Evolutionary conservation across 306 rosid species (phyloP).

Genomic region (Lathyrus oleraceus): DNA sequence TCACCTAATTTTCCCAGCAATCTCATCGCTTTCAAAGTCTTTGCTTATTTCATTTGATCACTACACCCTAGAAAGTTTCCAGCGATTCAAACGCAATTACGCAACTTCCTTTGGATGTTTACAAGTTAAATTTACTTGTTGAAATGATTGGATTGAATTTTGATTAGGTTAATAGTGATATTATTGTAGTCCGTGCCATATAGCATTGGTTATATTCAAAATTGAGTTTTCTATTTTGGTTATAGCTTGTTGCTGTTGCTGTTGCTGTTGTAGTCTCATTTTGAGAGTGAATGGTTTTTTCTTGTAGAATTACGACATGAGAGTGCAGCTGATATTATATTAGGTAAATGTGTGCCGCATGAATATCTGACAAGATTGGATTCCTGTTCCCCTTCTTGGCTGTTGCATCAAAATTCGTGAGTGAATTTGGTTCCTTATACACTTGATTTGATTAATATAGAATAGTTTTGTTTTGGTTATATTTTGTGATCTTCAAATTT

Average conservation of each 20-base stretch:
- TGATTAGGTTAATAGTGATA: constrained; percentile 16
- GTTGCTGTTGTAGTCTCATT: constrained; percentile 8
- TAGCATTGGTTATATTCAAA: not conserved
- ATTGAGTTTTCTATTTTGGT: constrained; percentile 8
- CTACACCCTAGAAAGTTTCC: not conserved
- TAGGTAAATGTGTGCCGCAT: constrained; percentile 50
- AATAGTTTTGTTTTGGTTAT: constrained; percentile 6
- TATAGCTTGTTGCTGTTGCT: not conserved
- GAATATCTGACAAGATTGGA: constrained; percentile 46
- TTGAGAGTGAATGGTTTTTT: constrained; percentile 3
- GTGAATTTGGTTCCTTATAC: constrained; percentile 30
- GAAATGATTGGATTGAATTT: constrained; percentile 17
- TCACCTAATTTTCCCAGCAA: not conserved
- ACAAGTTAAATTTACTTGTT: not conserved
- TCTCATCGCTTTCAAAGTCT: not conserved
- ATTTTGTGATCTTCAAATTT: not conserved
- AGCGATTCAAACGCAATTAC: not conserved
- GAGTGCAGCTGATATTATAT: constrained; percentile 36
- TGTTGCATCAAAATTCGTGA: constrained; percentile 63
- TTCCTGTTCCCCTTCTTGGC: constrained; percentile 40
- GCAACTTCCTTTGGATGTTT: not conserved
- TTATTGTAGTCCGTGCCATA: not conserved
- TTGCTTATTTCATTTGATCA: constrained; percentile 19
- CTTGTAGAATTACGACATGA: constrained; percentile 53
- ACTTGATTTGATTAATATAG: not conserved